A percentile compares a stretch with the other conserved stretches of the same genome.
These are phyloP conservation scores for Tephrocybe sp. DNA, from an alignment of 768 basidiomycete genomes.

Conservation along the genomic window DNA sequence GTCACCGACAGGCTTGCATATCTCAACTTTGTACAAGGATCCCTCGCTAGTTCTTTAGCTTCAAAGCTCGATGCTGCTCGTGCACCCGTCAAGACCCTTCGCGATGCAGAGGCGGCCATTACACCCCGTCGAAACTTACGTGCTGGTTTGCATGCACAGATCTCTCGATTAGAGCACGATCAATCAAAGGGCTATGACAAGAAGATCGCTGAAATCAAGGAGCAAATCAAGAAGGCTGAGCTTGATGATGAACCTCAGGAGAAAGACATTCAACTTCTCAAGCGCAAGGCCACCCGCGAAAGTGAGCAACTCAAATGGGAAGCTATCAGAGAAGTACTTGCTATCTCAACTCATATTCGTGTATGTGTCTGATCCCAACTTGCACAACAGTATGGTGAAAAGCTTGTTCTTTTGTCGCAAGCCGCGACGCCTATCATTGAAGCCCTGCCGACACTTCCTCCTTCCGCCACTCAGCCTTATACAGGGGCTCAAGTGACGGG, in stretches of 20 bases:
- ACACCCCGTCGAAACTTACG: slow-evolving; percentile 63
- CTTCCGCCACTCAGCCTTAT: slow-evolving; percentile 54
- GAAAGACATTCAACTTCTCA: slow-evolving; percentile 66
- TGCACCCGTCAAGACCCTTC: slow-evolving; percentile 63
- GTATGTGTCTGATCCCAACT: background rate
- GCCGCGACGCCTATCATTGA: slow-evolving; percentile 61
- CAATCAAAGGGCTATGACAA: slow-evolving; percentile 63
- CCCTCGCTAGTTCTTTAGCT: slow-evolving; percentile 60
- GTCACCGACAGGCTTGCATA: slow-evolving; percentile 83
- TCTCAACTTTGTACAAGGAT: slow-evolving; percentile 74
- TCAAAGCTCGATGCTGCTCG: slow-evolving; percentile 63
- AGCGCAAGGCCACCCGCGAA: slow-evolving; percentile 72
- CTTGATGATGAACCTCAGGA: slow-evolving; percentile 63
- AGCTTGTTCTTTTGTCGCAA: slow-evolving; percentile 70
- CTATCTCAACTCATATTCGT: background rate
- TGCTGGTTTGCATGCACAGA: slow-evolving; percentile 53
- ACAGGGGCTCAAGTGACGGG: slow-evolving; percentile 61
- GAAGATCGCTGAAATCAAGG: slow-evolving; percentile 66
- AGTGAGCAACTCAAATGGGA: slow-evolving; percentile 80
- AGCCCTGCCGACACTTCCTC: slow-evolving; percentile 67
- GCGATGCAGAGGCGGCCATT: slow-evolving; percentile 65
- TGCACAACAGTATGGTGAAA: slow-evolving; percentile 70
- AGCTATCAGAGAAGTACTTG: slow-evolving; percentile 72
- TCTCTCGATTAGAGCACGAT: slow-evolving; percentile 63
- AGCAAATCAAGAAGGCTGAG: slow-evolving; percentile 65